Conservation (phyloP, 2,329 filamentous ascomycete species). For the Fusarium redolens region DNA sequence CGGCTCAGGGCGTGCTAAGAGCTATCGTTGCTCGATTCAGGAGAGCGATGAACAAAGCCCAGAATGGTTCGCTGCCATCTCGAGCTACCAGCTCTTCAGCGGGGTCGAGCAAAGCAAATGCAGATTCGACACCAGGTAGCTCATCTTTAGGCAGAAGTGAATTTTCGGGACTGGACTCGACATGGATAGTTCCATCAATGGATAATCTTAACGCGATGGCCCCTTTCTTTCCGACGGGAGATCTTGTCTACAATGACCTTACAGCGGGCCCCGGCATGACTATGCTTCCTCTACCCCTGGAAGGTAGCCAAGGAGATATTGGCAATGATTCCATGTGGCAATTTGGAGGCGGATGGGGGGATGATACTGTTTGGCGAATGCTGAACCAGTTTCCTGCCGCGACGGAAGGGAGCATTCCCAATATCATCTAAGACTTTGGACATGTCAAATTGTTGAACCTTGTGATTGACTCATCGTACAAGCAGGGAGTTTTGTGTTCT, state of each 20-base stretch:
- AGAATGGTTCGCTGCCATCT: slow-evolving; percentile 26
- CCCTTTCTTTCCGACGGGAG: slow-evolving; percentile 67
- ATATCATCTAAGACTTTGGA: neutral
- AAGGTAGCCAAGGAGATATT: slow-evolving; percentile 2
- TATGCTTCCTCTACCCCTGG: slow-evolving; percentile 32
- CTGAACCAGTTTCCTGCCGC: slow-evolving; percentile 61
- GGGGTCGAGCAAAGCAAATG: neutral
- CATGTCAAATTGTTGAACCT: neutral
- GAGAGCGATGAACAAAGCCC: slow-evolving; percentile 56
- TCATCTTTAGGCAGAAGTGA: slow-evolving; percentile 15
- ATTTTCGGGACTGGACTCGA: slow-evolving; percentile 27
- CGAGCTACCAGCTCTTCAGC: slow-evolving; percentile 1
- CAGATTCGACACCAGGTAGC: slow-evolving; percentile 29
- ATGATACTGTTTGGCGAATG: slow-evolving; percentile 67
- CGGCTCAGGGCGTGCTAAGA: slow-evolving; percentile 65
- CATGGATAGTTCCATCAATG: slow-evolving; percentile 57
- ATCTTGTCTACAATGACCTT: slow-evolving; percentile 68
- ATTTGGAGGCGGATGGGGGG: slow-evolving; percentile 66
- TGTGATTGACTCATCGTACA: neutral
- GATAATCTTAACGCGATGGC: slow-evolving; percentile 64
- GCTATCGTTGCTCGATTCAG: slow-evolving; percentile 66
- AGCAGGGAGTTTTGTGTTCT: neutral
- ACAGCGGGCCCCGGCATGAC: slow-evolving; percentile 53
- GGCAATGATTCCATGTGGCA: slow-evolving; percentile 53
- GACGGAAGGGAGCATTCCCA: slow-evolving; percentile 16